Evolutionary conservation across 345 rosid species (phyloP), one percentile per base, ranked within the genome.

Genomic region (Erodium maritimum): DNA sequence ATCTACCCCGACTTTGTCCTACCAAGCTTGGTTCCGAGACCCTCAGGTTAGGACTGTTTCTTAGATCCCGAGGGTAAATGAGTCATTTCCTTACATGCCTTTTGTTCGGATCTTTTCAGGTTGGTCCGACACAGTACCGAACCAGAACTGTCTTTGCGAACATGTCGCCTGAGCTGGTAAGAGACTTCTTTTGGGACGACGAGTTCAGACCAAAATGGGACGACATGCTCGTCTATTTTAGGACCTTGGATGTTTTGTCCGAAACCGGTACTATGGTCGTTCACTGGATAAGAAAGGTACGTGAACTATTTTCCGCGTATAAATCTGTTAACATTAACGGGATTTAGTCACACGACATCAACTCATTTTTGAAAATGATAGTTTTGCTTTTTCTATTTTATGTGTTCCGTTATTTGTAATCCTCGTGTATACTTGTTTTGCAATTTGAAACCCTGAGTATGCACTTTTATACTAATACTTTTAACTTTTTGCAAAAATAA

Each of bases 111-210:
- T 0, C 7, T 25, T 57, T 45, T 48, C 46, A 66, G 64, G 14
- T 34, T n/a, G 75, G 61, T 5, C 75, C 75, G 18, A 62, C 56
- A 13, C 57, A 33, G 50, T 66, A 34, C 33, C 61, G 71, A 17
- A 66, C 71, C 2, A 50, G 71, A 56, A 71, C 71, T 11, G 57
- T 66, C 2, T 55, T 71, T 42, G 17, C 1, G 61, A n/a, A 59
- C 21, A 18, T 57, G 16, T 54, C 71, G 2, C 67, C 71, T 11
- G 71, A 66, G 57, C 8, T 62, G 53, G 53, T 66, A 1, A 54
- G 61, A 58, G 75, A 71, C 51, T 71, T 66, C 61, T 71, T 58
- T 29, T 71, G 75, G 75, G 75, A 71, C 17, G 75, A 71, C 21
- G 71, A 71, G 23, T 67, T 66, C 50, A 48, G 71, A 23, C 50